phyloP scores from a whole-genome alignment of 148 eudicot genomes.

The Cornus kousa region DNA sequence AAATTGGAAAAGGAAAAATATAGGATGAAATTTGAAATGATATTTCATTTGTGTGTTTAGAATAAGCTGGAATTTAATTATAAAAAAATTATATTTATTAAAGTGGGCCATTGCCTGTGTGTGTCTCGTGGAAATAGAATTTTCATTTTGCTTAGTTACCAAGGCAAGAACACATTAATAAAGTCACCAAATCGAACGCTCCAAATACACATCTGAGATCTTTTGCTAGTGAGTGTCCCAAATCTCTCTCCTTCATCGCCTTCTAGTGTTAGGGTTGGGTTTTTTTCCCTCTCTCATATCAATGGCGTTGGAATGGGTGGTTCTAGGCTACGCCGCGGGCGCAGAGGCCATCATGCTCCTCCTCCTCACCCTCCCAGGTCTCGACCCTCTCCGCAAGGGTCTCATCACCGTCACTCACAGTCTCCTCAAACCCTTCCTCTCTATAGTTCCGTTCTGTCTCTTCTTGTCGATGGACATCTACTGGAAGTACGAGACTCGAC shows the following conservation, averaged over 20 bases:
- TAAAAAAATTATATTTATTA: no score
- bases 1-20: no score
- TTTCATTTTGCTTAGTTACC: no score
- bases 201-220: not conserved
- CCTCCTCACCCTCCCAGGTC: constrained; percentile 69
- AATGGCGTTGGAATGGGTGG: constrained; percentile 90
- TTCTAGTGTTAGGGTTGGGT: not conserved
- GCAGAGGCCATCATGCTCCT: constrained; percentile 81
- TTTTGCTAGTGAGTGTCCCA: not conserved
- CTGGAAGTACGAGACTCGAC: constrained; percentile 87
- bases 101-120: no score
- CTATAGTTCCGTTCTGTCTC: constrained; percentile 67
- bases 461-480: constrained; percentile 69
- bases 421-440: constrained; percentile 70
- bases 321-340: constrained; percentile 76
- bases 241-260: not conserved
- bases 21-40: no score
- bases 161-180: no score
- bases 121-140: no score
- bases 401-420: constrained; percentile 54
- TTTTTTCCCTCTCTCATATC: not conserved
- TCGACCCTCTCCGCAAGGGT: constrained; percentile 61
- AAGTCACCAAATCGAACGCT: not conserved
- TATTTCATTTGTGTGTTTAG: no score
- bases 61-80: no score